Base-by-base conservation (phyloP, 164 flowering plant genomes). In the Umbellularia californica region DNA sequence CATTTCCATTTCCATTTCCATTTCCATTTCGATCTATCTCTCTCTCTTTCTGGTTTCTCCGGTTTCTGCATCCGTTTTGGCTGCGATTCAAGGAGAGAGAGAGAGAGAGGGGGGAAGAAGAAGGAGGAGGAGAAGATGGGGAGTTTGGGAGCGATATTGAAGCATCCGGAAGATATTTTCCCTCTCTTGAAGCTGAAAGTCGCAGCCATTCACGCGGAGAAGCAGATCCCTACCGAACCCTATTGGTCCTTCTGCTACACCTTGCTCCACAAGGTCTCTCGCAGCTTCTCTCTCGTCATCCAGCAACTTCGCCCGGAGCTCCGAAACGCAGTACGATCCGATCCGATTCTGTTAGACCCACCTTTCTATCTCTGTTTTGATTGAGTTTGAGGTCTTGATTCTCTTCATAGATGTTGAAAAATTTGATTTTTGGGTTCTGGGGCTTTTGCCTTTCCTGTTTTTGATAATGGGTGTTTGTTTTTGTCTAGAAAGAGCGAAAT, bases 161-260 rank as follows among this genome's bases (percentile, higher is more conserved):
- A 77, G 78, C 89, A 93, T 76, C 96, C 98, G 13, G 97, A 87
- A 74, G 98, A 93, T 67, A 12, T 92, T 2, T 87, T 80, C 76
- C 92, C 98, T 58, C 77, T 93, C 52, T 11, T 93, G 85, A 95
- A 95, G 86, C 84, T 92, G 75, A 93, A 90, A 78, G 72, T 89
- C 72, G 97, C 97, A 28, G 84, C 81, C 5, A 82, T 73, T 70
- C 74, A 84, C 9, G 94, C 92, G 1, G 98, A 83, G 86, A 90
- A 90, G 82, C 93, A 92, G 91, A 92, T 93, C 80, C 97, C 97
- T 3, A 73, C 77, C 25, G 82, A 90, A 77, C 90, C 92, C 6
- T 97, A 93, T 78, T 93, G 97, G 98, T 90, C 71, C 6, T 95
- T 93, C 76, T 92, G 97, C 76, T 95, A 90, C 79, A 27, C 92